Percentiles rank a stretch among this genome's conserved stretches.
Conservation (phyloP, 306 rosid species). For the Hylodesmum podocarpum region DNA sequence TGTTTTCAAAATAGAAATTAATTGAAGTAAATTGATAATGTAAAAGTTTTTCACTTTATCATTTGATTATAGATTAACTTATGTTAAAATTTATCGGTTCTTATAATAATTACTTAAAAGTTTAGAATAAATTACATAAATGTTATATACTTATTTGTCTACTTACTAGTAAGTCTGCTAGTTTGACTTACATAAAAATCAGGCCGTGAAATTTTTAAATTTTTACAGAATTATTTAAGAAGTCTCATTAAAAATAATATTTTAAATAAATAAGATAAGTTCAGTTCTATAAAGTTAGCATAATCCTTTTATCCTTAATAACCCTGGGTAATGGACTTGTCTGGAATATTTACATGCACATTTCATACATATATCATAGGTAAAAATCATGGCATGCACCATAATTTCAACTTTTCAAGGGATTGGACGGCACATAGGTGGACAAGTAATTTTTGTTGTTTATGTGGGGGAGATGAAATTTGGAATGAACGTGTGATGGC, state of each 20-base stretch:
- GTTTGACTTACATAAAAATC: background rate
- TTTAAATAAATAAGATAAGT: background rate
- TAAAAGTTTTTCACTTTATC: no score
- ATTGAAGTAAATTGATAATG: no score
- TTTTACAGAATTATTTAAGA: background rate
- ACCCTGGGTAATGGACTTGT: background rate
- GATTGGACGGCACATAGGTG: constrained; percentile 5
- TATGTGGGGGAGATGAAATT: constrained; percentile 7
- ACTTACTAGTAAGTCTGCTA: background rate
- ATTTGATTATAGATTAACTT: no score
- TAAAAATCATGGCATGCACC: constrained; percentile 10
- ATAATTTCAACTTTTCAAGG: background rate
- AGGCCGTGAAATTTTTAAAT: background rate
- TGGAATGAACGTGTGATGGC: background rate
- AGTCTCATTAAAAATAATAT: background rate
- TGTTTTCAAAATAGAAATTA: background rate
- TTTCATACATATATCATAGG: background rate
- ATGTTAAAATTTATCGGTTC: no score
- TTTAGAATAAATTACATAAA: no score
- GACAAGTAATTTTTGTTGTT: background rate
- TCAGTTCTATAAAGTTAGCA: background rate
- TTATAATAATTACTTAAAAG: no score
- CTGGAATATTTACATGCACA: background rate
- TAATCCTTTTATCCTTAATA: background rate
- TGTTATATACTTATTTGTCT: no score